Percentiles rank a stretch among this genome's conserved stretches.
phyloP scores from a whole-genome alignment of 179 eudicot genomes.

The Carnegiea gigantea region DNA sequence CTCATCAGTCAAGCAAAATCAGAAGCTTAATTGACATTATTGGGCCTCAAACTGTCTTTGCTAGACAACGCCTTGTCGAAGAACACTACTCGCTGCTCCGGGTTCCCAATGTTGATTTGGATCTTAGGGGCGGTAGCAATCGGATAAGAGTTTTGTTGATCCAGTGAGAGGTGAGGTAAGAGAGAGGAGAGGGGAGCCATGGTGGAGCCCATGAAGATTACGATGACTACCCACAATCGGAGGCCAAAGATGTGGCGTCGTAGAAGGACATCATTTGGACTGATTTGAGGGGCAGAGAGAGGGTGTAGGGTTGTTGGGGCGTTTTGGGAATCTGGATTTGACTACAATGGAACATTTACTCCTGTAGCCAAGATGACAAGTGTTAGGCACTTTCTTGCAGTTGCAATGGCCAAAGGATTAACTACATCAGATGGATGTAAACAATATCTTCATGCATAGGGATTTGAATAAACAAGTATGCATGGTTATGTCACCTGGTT shows the following conservation, averaged over 20 bases:
- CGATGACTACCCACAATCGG: conserved; percentile 79
- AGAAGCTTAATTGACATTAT: conserved; percentile 14
- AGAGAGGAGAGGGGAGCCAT: conserved; percentile 75
- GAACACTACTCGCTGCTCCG: conserved; percentile 65
- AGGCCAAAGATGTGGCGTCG: conserved; percentile 72
- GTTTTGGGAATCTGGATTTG: too few relatives aligned
- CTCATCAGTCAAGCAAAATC: conserved; percentile 53
- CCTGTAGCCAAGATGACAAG: too few relatives aligned
- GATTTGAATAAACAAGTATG: too few relatives aligned
- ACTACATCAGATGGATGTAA: too few relatives aligned
- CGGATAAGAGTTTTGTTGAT: conserved; percentile 26
- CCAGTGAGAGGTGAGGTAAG: conserved; percentile 52
- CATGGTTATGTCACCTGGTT: too few relatives aligned
- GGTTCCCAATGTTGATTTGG: conserved; percentile 78
- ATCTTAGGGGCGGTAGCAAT: conserved; percentile 45
- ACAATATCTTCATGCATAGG: too few relatives aligned
- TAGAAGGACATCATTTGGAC: conserved; percentile 44
- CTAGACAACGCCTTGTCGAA: conserved; percentile 61
- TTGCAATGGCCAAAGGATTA: too few relatives aligned
- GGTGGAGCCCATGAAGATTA: conserved; percentile 64
- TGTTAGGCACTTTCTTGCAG: too few relatives aligned
- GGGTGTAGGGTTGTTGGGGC: neutral
- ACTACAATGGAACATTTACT: too few relatives aligned
- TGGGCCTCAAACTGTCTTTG: conserved; percentile 64
- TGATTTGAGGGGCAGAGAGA: neutral